A percentile compares a stretch with the other conserved stretches of the same genome.
Conservation (phyloP, 768 basidiomycete species). For the Phanerochaete carnosa region DNA sequence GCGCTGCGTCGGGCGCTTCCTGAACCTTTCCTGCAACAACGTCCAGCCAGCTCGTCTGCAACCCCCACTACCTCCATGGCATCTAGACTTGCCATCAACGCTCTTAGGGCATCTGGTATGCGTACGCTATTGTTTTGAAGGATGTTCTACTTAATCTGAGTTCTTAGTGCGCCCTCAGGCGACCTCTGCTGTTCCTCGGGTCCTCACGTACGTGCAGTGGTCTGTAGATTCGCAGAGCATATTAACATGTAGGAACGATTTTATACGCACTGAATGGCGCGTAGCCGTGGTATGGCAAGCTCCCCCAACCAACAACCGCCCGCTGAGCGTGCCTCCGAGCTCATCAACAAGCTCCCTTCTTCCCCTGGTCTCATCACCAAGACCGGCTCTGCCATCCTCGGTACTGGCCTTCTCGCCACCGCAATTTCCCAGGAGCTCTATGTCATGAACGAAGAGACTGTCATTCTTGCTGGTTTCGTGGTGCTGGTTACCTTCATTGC, state of each 20-base stretch:
- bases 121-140: not conserved
- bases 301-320: slow-evolving; percentile 66
- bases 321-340: slow-evolving; percentile 81
- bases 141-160: not conserved
- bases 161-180: slow-evolving; percentile 47
- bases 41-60: slow-evolving; percentile 9
- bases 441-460: slow-evolving; percentile 95
- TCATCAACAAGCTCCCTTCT: slow-evolving; percentile 84
- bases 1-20: not conserved
- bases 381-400: slow-evolving; percentile 88
- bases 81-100: slow-evolving; percentile 66
- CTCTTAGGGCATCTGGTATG: slow-evolving; percentile 60
- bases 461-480: slow-evolving; percentile 80
- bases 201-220: slow-evolving; percentile 23
- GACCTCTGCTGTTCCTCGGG: slow-evolving; percentile 26
- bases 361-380: slow-evolving; percentile 91
- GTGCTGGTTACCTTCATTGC: slow-evolving; percentile 82
- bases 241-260: not conserved
- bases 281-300: slow-evolving; percentile 64
- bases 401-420: slow-evolving; percentile 82
- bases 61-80: slow-evolving; percentile 41
- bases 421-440: slow-evolving; percentile 98
- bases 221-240: not conserved
- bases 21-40: slow-evolving; percentile 9
- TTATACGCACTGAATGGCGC: not conserved